Evolutionary conservation across 208 protist species (phyloP).

Genomic region (Strigomonas oncopelti): DNA sequence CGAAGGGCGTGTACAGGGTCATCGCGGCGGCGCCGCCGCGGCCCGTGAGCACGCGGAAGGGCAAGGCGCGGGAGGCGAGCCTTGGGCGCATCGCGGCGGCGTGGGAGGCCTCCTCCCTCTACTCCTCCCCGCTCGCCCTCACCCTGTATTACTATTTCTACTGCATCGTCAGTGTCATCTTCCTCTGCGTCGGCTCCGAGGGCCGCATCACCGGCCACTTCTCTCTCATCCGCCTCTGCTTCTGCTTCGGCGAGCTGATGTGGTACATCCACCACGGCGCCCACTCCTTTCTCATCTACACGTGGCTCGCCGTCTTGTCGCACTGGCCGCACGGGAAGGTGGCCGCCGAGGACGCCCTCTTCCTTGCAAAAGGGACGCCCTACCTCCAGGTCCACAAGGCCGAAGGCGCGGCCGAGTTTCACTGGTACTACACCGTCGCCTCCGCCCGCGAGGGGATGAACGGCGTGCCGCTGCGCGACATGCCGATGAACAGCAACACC

Average conservation of each 20-base stretch:
- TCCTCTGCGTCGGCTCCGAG: conserved; percentile 37
- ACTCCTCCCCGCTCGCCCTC: conserved; percentile 40
- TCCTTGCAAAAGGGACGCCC: conserved; percentile 7
- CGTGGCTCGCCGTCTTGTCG: conserved; percentile 31
- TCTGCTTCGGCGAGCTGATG: conserved; percentile 31
- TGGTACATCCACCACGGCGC: conserved; percentile 49
- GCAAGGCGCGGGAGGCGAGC: conserved; percentile 1
- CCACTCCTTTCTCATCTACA: conserved; percentile 48
- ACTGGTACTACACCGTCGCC: conserved; percentile 36
- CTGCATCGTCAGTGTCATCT: conserved; percentile 21
- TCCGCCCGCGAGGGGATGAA: conserved; percentile 13
- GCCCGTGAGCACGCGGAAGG: not conserved
- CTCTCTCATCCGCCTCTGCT: conserved; percentile 28
- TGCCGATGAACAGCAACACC: conserved; percentile 17
- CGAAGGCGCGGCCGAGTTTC: conserved; percentile 15
- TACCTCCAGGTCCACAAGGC: not conserved
- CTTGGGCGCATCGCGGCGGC: conserved; percentile 12
- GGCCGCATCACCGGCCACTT: conserved; percentile 40
- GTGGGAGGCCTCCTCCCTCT: conserved; percentile 28
- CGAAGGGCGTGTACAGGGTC: conserved; percentile 9
- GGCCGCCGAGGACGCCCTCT: conserved; percentile 5
- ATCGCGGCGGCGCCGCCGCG: conserved; percentile 3
- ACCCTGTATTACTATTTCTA: conserved; percentile 57
- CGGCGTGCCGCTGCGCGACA: conserved; percentile 7
- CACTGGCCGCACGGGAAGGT: conserved; percentile 28